Conservation (phyloP, 139 green algal species). For the Nannochloris sp. region DNA sequence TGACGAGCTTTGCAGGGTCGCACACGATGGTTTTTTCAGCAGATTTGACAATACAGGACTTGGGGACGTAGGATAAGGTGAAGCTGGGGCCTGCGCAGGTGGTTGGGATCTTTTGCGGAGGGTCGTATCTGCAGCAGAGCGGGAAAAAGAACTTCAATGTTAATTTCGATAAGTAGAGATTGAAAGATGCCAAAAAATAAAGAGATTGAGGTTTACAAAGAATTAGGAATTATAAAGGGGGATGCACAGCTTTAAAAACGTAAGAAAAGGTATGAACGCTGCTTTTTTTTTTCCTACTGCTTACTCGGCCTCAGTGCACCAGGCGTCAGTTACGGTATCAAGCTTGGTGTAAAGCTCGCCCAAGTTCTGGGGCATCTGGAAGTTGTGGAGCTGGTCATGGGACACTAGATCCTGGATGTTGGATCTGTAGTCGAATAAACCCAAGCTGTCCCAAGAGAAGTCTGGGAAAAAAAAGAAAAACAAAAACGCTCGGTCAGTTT, state of each 20-base stretch:
- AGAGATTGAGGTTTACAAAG: too few relatives aligned
- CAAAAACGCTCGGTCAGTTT: background rate
- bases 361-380: background rate
- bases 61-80: constrained; percentile 14
- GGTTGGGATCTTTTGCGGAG: constrained; percentile 1
- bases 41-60: constrained; percentile 8
- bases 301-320: background rate
- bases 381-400: background rate
- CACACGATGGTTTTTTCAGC: constrained; percentile 10
- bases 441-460: background rate
- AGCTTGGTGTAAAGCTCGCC: background rate
- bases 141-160: background rate
- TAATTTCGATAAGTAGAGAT: too few relatives aligned
- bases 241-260: too few relatives aligned
- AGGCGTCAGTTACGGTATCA: background rate
- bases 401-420: background rate
- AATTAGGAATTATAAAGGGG: too few relatives aligned
- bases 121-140: too few relatives aligned
- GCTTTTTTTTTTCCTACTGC: too few relatives aligned
- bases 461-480: background rate
- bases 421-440: background rate
- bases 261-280: too few relatives aligned
- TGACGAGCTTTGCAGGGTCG: constrained; percentile 18
- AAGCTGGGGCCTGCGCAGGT: constrained; percentile 13
- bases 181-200: too few relatives aligned